Evolutionary conservation across 1,284 basidiomycete genomes (phyloP).

Genomic region (Ustilago xerochloae): DNA sequence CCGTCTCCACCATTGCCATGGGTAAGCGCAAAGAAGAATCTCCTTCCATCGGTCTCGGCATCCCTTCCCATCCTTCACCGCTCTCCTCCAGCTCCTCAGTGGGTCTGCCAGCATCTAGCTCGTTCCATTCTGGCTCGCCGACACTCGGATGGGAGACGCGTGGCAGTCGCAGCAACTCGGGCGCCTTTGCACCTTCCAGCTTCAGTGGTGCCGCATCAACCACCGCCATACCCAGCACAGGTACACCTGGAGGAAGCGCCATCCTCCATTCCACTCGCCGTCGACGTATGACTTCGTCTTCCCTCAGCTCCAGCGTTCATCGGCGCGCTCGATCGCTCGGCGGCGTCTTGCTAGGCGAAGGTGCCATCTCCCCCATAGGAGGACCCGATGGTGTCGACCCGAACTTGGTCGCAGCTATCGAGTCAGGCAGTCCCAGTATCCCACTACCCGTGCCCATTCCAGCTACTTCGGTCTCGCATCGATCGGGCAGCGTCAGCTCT

Average conservation of each 20-base stretch:
- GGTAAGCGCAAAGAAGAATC: constrained; percentile 46
- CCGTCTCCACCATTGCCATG: constrained; percentile 36
- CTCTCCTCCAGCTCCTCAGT: constrained; percentile 31
- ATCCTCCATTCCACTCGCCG: constrained; percentile 32
- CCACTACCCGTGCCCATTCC: constrained; percentile 45
- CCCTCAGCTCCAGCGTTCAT: constrained; percentile 52
- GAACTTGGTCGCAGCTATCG: constrained; percentile 63
- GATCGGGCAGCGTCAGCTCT: constrained; percentile 44
- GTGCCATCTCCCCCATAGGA: constrained; percentile 59
- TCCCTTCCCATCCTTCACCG: constrained; percentile 38
- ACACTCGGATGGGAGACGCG: constrained; percentile 35
- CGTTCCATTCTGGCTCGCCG: constrained; percentile 39
- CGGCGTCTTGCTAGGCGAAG: constrained; percentile 50
- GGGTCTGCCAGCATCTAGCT: constrained; percentile 29
- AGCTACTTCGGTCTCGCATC: constrained; percentile 26
- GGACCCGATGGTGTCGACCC: constrained; percentile 67
- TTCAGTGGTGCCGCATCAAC: constrained; percentile 22
- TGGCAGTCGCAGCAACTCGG: constrained; percentile 31
- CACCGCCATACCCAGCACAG: constrained; percentile 31
- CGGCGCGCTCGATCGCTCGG: constrained; percentile 63
- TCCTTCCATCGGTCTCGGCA: constrained; percentile 41
- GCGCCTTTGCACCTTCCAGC: constrained; percentile 31
- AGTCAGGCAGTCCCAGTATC: constrained; percentile 47
- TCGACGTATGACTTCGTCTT: constrained; percentile 41
- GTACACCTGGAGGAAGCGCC: constrained; percentile 34